Evolutionary conservation across 257 asterid genomes (phyloP), one percentile per base, ranked within the genome.

Genomic region (Orobanche coerulescens): DNA sequence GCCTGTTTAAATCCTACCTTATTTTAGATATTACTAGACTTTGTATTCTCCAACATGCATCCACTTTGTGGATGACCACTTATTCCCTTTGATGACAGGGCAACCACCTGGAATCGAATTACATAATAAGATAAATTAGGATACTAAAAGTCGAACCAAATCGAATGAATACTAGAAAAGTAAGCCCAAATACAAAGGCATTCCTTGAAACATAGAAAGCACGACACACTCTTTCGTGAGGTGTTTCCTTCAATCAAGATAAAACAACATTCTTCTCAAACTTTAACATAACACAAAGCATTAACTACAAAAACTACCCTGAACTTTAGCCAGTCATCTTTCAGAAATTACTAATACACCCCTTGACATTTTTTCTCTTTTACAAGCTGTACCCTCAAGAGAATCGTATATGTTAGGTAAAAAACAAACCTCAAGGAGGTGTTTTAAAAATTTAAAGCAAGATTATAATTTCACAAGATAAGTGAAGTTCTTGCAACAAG

Each of bases 51-150:
- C 70, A 67, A 76, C 85, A 70, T 74, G 84, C 75, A 82, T 42
- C 88, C 85, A 82, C 75, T 82, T 82, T 4, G 88, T 79, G 47
- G 83, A 76, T 44, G 85, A 82, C 85, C 83, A 82, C 69, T 79
- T 82, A 61, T 79, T 76, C 67, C 79, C 88, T 67, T 48, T 64
- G 64, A 82, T 76, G 66, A 82, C 85, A 39, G 88, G 85, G 72
- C 88, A 82, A 58, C 85, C 85, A 58, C 85, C 85, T 82, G 79
- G 44, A 70, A 63, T 51, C 60, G 62, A 65, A 69, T 33, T 37
- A 54, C 44, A 47, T 44, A 26, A 51, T 56, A 20, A 42, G 33
- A 37, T 40, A 22, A 39, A n/a, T 56, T n/a, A 47, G 22, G 57
- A 56, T 48, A 8, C 40, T 3, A 18, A 14, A 44, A 15, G 52